Conservation (phyloP, 2,329 filamentous ascomycete genomes). For the Claviceps africana region DNA sequence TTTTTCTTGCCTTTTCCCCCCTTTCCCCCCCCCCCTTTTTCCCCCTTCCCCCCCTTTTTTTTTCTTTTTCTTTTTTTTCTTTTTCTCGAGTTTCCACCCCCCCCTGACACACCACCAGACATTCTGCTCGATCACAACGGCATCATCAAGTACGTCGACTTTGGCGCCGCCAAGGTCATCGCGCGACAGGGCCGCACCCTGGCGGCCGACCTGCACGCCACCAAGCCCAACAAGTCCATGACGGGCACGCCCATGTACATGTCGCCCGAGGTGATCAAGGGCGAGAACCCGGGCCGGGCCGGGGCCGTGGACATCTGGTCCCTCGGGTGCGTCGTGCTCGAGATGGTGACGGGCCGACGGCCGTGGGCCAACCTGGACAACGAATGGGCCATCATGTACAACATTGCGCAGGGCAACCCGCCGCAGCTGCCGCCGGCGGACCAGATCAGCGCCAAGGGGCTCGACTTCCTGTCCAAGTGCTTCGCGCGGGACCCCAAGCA, state of each 20-base stretch:
- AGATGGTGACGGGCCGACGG: conserved; percentile 90
- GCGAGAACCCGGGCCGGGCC: conserved; percentile 63
- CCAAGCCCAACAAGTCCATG: conserved; percentile 73
- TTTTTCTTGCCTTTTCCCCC: not conserved
- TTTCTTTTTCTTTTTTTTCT: not conserved
- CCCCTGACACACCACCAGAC: conserved; percentile 34
- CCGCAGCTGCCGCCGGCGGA: conserved; percentile 71
- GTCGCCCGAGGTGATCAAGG: conserved; percentile 97
- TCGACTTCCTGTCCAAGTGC: conserved; percentile 79
- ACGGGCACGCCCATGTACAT: conserved; percentile 99
- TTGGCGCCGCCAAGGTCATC: conserved; percentile 93
- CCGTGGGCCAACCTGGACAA: conserved; percentile 96
- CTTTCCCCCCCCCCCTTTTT: not conserved
- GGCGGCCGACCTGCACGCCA: conserved; percentile 43
- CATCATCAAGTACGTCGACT: conserved; percentile 98
- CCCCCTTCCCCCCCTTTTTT: not conserved
- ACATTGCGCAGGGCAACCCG: conserved; percentile 92
- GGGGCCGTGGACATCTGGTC: conserved; percentile 94
- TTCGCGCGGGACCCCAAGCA: conserved; percentile 73
- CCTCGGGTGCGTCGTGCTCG: conserved; percentile 86
- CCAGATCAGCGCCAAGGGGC: conserved; percentile 69
- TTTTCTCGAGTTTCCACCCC: not conserved
- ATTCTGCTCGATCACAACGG: conserved; percentile 94
- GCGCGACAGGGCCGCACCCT: conserved; percentile 84
- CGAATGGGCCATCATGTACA: conserved; percentile 99